Evolutionary conservation across 2,329 filamentous ascomycete genomes (phyloP).

Genomic region (Apiospora rasikravindrae): DNA sequence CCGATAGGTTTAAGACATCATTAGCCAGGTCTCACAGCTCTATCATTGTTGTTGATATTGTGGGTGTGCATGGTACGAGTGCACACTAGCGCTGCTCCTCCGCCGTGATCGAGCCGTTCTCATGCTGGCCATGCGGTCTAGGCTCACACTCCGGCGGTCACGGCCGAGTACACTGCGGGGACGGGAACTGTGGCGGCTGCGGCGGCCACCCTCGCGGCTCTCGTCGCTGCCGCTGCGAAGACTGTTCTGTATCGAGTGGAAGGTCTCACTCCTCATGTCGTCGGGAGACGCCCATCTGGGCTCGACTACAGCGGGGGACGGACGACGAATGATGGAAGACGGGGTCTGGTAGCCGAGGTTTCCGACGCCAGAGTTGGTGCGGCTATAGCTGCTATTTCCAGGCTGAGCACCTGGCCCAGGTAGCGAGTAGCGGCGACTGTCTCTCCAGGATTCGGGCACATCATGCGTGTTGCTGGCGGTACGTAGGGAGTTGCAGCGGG

Average conservation of each 20-base stretch:
- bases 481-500: conserved; percentile 1
- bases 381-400: neutral
- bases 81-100: conserved; percentile 9
- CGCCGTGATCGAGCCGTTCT: neutral
- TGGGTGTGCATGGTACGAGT: neutral
- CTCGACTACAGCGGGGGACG: neutral
- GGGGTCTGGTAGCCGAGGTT: neutral
- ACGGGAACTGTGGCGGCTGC: neutral
- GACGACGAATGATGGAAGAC: neutral
- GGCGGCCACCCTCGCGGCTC: neutral
- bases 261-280: neutral
- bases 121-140: conserved; percentile 13
- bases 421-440: neutral
- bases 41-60: neutral
- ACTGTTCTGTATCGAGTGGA: conserved; percentile 10
- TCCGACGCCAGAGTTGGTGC: neutral
- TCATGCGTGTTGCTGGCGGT: neutral
- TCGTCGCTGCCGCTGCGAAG: neutral
- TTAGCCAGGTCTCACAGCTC: neutral
- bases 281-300: neutral
- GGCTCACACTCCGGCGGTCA: neutral
- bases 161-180: neutral
- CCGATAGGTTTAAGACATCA: neutral
- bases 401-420: neutral
- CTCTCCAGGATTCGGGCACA: neutral